Base-by-base conservation (phyloP, 441 rosid species). In the Gossypium davidsonii region DNA sequence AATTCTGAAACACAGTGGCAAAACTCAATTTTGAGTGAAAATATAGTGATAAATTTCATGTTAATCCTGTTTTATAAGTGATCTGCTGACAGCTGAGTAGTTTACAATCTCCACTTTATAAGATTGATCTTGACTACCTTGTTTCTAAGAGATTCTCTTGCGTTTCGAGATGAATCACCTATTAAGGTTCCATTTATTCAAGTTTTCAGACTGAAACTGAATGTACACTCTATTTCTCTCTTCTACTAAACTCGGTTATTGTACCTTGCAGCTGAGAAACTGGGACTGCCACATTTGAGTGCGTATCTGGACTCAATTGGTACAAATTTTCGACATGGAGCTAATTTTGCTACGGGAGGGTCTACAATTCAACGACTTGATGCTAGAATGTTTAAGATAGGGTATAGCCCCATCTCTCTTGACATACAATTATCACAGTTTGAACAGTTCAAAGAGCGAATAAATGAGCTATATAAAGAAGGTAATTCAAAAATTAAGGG, bases 391-490 rank as follows among this genome's bases (percentile, higher is more conserved):
- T 77, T 73, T 67, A 69, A 73, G 1, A 74, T 52, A 1, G 78
- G 83, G 23, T 78, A 48, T 34, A 83, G 78, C 69, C 80, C 84
- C 18, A 42, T 85, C 3, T 73, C 82, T 46, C 86, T 85, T 18
- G 63, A 76, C 9, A 39, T 77, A 21, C 85, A 85, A 67, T 71
- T 80, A 67, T 62, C 39, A 46, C 84, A 83, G 51, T 81, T 80
- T 48, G 66, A 78, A 15, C 86, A 80, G 53, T 62, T 85, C 28
- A 81, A 79, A 74, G 83, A 1, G 9, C 79, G 79, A 21, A 34
- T 75, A 0, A 48, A 4, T 0, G 83, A 80, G 73, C 71, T 82
- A 17, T 66, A 74, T 58, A 51, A 46, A 23, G 17, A 74, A 73
- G 84, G 87, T 76, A 68, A 4, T 28, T 28, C 46, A 25, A 15